phyloP scores from a whole-genome alignment of 1,284 basidiomycete genomes.

The Takashimella koratensis region DNA sequence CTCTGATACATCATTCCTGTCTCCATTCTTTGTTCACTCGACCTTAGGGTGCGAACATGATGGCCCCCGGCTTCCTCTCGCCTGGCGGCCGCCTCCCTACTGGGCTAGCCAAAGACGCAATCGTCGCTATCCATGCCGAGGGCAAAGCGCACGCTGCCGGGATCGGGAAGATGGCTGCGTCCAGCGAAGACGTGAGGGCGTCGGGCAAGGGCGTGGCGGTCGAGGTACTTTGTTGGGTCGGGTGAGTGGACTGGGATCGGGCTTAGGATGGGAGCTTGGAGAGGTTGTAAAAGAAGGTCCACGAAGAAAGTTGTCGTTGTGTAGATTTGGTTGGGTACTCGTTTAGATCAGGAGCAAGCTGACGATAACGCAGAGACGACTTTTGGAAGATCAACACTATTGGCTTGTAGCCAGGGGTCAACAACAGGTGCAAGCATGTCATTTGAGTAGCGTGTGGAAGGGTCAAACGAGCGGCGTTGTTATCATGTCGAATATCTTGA shows the following conservation, averaged over 20 bases:
- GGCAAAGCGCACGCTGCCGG: constrained; percentile 93
- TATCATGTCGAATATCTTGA: no score
- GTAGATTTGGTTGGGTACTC: background rate
- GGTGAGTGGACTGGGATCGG: constrained; percentile 30
- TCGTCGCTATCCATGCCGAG: constrained; percentile 87
- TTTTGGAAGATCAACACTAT: constrained; percentile 74
- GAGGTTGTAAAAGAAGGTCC: no score
- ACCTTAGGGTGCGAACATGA: constrained; percentile 76
- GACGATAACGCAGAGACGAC: constrained; percentile 69
- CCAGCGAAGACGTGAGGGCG: constrained; percentile 82
- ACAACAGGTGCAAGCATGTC: background rate
- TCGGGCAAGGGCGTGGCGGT: constrained; percentile 89
- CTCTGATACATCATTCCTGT: background rate
- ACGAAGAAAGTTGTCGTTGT: background rate
- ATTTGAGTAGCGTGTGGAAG: background rate
- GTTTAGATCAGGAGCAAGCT: background rate
- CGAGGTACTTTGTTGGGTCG: constrained; percentile 62
- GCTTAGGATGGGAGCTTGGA: background rate
- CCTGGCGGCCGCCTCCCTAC: constrained; percentile 84
- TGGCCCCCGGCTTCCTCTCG: constrained; percentile 94
- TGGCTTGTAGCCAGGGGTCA: constrained; percentile 25
- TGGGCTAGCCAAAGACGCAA: constrained; percentile 63
- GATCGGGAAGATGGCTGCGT: constrained; percentile 77
- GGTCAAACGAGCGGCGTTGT: background rate
- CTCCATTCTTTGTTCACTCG: background rate